Conservation (phyloP, 1,139 yeast genomes). For the Nakaseomyces bracarensis region DNA sequence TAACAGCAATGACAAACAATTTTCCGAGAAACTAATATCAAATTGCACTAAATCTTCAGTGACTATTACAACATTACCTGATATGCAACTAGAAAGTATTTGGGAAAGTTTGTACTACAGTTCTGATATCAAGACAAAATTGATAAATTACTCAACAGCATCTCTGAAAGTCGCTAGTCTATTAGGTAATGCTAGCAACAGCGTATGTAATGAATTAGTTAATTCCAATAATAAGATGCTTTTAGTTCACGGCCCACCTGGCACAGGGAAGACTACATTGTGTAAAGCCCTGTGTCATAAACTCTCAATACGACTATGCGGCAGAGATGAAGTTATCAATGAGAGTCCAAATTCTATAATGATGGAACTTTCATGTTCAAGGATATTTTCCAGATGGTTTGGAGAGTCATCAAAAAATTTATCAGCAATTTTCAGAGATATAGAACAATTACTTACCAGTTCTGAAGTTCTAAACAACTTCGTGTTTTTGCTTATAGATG, state of each 20-base stretch:
- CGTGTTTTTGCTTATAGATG: conserved; percentile 35
- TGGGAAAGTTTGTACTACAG: conserved; percentile 33
- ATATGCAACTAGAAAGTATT: conserved; percentile 21
- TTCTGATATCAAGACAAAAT: conserved; percentile 22
- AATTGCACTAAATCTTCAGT: conserved; percentile 18
- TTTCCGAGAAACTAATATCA: conserved; percentile 16
- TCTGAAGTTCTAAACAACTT: conserved; percentile 16
- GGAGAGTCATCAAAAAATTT: conserved; percentile 38
- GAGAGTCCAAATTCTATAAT: conserved; percentile 21
- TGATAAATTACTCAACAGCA: conserved; percentile 28
- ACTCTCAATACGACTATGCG: conserved; percentile 12
- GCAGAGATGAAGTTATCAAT: conserved; percentile 7
- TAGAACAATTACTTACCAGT: conserved; percentile 22
- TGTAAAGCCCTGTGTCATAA: conserved; percentile 38
- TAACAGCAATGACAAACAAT: not conserved
- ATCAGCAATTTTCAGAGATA: conserved; percentile 30
- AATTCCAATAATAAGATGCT: conserved; percentile 27
- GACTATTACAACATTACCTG: conserved; percentile 25
- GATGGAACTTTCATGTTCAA: conserved; percentile 35
- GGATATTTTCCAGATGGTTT: conserved; percentile 36
- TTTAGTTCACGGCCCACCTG: conserved; percentile 42
- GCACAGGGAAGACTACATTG: conserved; percentile 45
- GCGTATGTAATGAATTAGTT: not conserved
- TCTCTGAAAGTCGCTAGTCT: conserved; percentile 23
- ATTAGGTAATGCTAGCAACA: conserved; percentile 1